A percentile compares a stretch with the other conserved stretches of the same genome.
phyloP scores from a whole-genome alignment of 306 rosid genomes.

The Comarum palustre region DNA sequence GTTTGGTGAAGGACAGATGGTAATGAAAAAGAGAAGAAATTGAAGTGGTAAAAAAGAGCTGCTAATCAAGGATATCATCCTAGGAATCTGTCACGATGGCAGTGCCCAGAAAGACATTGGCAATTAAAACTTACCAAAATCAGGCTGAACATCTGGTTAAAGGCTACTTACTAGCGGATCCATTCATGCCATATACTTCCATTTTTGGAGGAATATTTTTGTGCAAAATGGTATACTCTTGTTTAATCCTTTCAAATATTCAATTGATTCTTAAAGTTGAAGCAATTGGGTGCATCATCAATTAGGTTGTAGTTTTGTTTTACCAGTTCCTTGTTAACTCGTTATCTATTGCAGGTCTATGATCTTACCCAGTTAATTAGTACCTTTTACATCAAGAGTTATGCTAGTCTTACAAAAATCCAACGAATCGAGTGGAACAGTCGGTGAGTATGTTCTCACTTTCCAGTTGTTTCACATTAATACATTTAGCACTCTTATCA shows the following conservation, averaged over 20 bases:
- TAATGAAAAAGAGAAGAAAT: constrained; percentile 25
- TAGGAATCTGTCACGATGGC: constrained; percentile 28
- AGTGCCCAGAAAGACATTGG: constrained; percentile 33
- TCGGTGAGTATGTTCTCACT: constrained; percentile 37
- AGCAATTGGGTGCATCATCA: neutral
- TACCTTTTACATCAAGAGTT: constrained; percentile 44
- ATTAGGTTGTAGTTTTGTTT: neutral
- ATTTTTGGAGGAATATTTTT: constrained; percentile 50
- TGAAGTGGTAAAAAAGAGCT: constrained; percentile 20
- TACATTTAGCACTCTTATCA: neutral
- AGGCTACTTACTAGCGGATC: constrained; percentile 47
- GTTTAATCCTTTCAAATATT: neutral
- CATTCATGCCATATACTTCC: constrained; percentile 40
- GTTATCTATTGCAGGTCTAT: constrained; percentile 36
- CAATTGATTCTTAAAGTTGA: neutral
- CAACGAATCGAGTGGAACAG: constrained; percentile 60
- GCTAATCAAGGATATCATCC: constrained; percentile 12
- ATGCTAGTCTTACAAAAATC: constrained; percentile 52
- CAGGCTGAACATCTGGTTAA: constrained; percentile 40
- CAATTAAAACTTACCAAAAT: constrained; percentile 52
- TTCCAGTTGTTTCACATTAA: neutral
- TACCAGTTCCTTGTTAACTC: constrained; percentile 6
- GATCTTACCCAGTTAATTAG: constrained; percentile 54
- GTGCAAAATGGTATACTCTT: constrained; percentile 47
- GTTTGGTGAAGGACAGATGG: constrained; percentile 19